Conservation (phyloP, 2,329 filamentous ascomycete species). For the Microcyclosporella mali region DNA sequence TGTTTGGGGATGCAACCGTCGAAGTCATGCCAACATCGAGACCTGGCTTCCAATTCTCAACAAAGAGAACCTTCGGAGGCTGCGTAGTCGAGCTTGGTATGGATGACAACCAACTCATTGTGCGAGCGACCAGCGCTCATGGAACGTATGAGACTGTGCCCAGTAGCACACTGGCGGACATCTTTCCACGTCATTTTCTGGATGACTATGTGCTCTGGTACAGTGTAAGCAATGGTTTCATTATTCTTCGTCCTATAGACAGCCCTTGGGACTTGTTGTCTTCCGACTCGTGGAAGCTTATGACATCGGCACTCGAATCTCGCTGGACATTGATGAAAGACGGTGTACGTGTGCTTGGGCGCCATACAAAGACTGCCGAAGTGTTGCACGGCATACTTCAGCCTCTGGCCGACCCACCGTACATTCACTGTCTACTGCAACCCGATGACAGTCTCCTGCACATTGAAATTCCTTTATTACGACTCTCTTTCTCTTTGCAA, state of each 20-base stretch:
- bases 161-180: slow-evolving; percentile 29
- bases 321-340: slow-evolving; percentile 31
- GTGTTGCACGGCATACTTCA: slow-evolving; percentile 48
- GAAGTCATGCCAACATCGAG: slow-evolving; percentile 48
- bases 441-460: slow-evolving; percentile 1
- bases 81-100: slow-evolving; percentile 53
- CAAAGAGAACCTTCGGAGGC: slow-evolving; percentile 31
- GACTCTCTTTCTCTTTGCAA: slow-evolving; percentile 20
- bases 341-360: slow-evolving; percentile 6
- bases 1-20: slow-evolving; percentile 52
- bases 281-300: slow-evolving; percentile 14
- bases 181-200: slow-evolving; percentile 49
- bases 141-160: slow-evolving; percentile 35
- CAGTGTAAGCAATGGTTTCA: slow-evolving; percentile 37
- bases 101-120: slow-evolving; percentile 30
- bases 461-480: slow-evolving; percentile 19
- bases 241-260: slow-evolving; percentile 47
- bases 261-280: slow-evolving; percentile 16
- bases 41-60: slow-evolving; percentile 49
- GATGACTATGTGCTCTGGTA: slow-evolving; percentile 56
- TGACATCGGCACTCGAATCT: slow-evolving; percentile 26
- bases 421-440: slow-evolving; percentile 15
- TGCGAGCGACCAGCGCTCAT: slow-evolving; percentile 36
- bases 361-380: slow-evolving; percentile 31
- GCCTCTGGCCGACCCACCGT: slow-evolving; percentile 10